Evolutionary conservation across 192 early-diverging fungal species (phyloP), one percentile per base, ranked within the genome.

Genomic region (Coemansia sp.): DNA sequence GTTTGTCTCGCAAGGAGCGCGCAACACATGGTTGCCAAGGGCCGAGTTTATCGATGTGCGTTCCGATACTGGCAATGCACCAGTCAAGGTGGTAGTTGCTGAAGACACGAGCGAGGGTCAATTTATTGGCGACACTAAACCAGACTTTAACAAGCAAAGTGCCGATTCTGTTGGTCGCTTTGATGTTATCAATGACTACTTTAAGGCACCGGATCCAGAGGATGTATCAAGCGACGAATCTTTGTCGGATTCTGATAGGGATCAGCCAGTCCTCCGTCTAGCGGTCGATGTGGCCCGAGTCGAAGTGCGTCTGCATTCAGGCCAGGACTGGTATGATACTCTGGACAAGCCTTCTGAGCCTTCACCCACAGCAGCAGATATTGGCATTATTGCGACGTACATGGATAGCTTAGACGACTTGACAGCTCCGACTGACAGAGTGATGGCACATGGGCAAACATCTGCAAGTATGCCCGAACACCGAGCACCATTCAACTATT

Each of bases 161-260:
- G 60, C 50, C 19, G 42, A n/a, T 19, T 25, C 5, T 4, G 29
- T 22, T 50, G 57, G 36, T 0, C 62, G 21, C 23, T 76, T 81
- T 72, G 68, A 59, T 20, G 57, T 81, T 24, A 81, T 81, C 29
- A 74, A 81, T 20, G 67, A 81, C 60, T 81, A 81, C 71, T 81
- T 81, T 55, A 66, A 66, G 21, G 74, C 36, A 9, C 79, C 79
- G 0, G 64, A 24, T 5, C 64, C 66, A 5, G 79, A 66, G 20
- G 74, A 76, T 19, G 51, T 51, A 27, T 58, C 63, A 21, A 66
- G 67, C 3, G 69, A 77, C 2, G 73, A 75, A 3, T 53, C 22
- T 8, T 63, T 60, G 6, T 51, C 62, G 21, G 19, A 11, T 20
- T 22, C 14, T 21, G 62, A 60, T 19, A 63, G 53, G 1, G 51